Evolutionary conservation across 352 stramenopile species (phyloP).

Genomic region (Globisporangium recalcitrans): DNA sequence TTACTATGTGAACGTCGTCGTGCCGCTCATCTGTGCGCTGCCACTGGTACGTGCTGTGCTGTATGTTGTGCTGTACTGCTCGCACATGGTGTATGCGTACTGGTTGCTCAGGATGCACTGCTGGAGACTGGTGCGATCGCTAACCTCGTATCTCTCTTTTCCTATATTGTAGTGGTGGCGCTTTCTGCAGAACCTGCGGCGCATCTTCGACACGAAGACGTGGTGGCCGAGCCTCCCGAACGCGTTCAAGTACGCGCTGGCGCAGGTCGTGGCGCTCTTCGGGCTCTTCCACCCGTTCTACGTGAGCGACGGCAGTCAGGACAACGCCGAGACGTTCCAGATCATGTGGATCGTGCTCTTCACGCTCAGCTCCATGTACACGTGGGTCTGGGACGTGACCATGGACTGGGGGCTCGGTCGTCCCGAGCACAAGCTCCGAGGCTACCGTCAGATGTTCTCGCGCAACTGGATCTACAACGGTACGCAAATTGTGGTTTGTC

Average conservation of each 20-base stretch:
- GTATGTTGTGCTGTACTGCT: neutral
- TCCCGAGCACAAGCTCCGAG: constrained; percentile 72
- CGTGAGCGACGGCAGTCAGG: constrained; percentile 19
- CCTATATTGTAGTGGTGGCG: constrained; percentile 76
- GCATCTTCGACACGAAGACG: constrained; percentile 93
- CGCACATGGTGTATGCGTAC: neutral
- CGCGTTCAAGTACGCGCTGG: constrained; percentile 92
- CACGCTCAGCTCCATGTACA: constrained; percentile 75
- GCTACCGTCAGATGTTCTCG: constrained; percentile 82
- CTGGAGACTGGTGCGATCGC: neutral
- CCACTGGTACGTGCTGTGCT: constrained; percentile 57
- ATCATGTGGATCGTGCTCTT: constrained; percentile 75
- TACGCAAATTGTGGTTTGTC: constrained; percentile 5
- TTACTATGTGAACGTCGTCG: constrained; percentile 93
- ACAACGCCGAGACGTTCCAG: constrained; percentile 36
- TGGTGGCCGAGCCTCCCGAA: constrained; percentile 96
- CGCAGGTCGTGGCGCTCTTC: constrained; percentile 82
- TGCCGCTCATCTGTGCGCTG: constrained; percentile 93
- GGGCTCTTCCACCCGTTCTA: constrained; percentile 84
- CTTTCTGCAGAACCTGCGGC: constrained; percentile 95
- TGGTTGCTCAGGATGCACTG: neutral
- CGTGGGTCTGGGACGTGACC: constrained; percentile 80
- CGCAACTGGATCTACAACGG: constrained; percentile 75
- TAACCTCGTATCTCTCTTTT: neutral
- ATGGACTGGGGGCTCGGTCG: constrained; percentile 86